Evolutionary conservation across 1,139 yeast genomes (phyloP).

Genomic region (Debaryomycetaceae sp.): DNA sequence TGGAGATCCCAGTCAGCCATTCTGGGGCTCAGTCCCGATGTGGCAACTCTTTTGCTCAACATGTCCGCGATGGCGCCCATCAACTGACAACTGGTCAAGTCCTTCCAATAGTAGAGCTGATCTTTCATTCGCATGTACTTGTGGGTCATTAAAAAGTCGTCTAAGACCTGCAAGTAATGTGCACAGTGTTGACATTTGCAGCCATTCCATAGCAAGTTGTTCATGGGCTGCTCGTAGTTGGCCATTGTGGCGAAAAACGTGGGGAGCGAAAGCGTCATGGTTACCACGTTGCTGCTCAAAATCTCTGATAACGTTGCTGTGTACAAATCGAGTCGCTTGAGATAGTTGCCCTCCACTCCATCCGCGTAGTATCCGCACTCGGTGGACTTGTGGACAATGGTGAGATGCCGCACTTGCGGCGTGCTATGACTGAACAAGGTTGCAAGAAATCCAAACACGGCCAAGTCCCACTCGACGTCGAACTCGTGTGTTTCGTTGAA

Average conservation of each 20-base stretch:
- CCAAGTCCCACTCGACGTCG: conserved; percentile 8
- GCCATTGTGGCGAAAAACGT: conserved; percentile 55
- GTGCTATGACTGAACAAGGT: background rate
- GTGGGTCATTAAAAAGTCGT: conserved; percentile 58
- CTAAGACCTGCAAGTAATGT: conserved; percentile 45
- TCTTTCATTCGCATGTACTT: conserved; percentile 44
- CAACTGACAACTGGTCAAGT: conserved; percentile 54
- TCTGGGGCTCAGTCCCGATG: too few species aligned
- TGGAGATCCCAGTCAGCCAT: conserved; percentile 37
- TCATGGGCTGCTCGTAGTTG: conserved; percentile 65
- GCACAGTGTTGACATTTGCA: conserved; percentile 59
- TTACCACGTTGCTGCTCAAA: conserved; percentile 13
- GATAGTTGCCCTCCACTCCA: conserved; percentile 70
- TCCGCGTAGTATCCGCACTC: conserved; percentile 31
- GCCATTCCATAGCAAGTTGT: conserved; percentile 72
- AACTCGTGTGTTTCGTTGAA: conserved; percentile 14
- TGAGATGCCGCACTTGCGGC: conserved; percentile 16
- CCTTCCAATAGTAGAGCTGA: conserved; percentile 45
- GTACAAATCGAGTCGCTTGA: conserved; percentile 51
- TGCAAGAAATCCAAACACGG: conserved; percentile 5
- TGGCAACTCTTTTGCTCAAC: conserved; percentile 30
- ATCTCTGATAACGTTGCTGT: conserved; percentile 45
- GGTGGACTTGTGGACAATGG: conserved; percentile 43
- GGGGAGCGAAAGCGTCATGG: conserved; percentile 49
- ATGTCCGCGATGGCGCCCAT: conserved; percentile 49